These are phyloP conservation scores for Talaromyces verruculosus DNA, from an alignment of 2,329 filamentous ascomycete species.

Conservation along the genomic window DNA sequence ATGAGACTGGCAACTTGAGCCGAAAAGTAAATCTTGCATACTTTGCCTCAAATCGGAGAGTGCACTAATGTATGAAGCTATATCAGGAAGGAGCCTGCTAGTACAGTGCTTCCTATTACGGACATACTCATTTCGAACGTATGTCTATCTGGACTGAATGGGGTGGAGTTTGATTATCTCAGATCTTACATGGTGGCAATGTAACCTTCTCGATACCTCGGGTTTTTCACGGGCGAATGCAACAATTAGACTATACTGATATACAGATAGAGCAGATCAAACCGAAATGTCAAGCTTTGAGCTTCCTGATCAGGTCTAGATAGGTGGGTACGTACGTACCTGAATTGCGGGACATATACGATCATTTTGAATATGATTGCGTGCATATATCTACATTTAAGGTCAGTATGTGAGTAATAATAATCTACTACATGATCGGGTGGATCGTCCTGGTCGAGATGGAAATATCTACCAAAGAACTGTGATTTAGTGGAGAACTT, in stretches of 20 bases:
- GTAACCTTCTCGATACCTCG: background rate
- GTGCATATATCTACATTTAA: background rate
- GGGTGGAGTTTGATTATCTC: background rate
- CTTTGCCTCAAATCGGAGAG: background rate
- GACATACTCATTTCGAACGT: background rate
- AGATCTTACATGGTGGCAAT: background rate
- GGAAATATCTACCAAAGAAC: background rate
- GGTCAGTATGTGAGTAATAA: background rate
- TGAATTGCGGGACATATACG: background rate
- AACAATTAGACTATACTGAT: background rate
- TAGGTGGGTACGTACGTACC: background rate
- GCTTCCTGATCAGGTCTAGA: background rate
- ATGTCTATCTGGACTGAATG: background rate
- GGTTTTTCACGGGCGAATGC: background rate
- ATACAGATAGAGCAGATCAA: background rate
- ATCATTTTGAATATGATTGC: background rate
- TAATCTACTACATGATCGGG: background rate
- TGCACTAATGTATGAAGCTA: background rate
- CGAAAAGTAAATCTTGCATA: background rate
- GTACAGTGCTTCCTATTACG: background rate
- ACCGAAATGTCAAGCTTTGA: slow-evolving; percentile 2
- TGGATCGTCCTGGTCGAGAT: background rate
- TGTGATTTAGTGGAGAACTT: background rate
- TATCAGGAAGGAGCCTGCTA: background rate
- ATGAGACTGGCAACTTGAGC: background rate